Evolutionary conservation across 2,329 filamentous ascomycete genomes (phyloP).

Genomic region (Aspergillus floridensis): DNA sequence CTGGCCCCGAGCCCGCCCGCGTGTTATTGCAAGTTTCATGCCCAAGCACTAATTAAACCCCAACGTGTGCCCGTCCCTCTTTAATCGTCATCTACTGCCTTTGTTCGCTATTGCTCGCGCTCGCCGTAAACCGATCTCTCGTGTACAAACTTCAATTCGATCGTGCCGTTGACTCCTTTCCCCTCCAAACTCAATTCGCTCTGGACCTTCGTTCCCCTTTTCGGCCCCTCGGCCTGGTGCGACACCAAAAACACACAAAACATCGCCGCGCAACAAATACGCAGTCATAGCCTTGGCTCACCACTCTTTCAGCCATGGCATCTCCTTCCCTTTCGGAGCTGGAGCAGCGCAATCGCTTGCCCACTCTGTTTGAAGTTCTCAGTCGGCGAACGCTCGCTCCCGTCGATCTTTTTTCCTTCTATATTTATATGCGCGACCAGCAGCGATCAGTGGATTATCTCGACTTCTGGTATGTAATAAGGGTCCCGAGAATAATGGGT

Average conservation of each 20-base stretch:
- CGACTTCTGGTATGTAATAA: slow-evolving; percentile 81
- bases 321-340: slow-evolving; percentile 34
- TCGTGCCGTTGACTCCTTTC: not conserved
- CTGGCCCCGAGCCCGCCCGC: slow-evolving; percentile 8
- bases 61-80: slow-evolving; percentile 7
- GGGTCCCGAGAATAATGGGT: too few relatives aligned
- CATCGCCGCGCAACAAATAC: not conserved
- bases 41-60: not conserved
- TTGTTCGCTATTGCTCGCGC: not conserved
- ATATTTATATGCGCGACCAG: slow-evolving; percentile 99
- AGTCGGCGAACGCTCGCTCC: slow-evolving; percentile 91
- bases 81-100: not conserved
- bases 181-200: not conserved
- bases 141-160: not conserved
- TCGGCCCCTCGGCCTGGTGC: slow-evolving; percentile 1
- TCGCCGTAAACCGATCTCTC: not conserved
- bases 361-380: slow-evolving; percentile 92
- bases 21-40: not conserved
- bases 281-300: not conserved
- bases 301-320: slow-evolving; percentile 25
- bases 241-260: slow-evolving; percentile 1
- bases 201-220: slow-evolving; percentile 3
- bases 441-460: slow-evolving; percentile 97
- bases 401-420: slow-evolving; percentile 97
- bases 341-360: slow-evolving; percentile 73